Percentiles rank a stretch among this genome's conserved stretches.
Conservation (phyloP, 208 protist genomes). For the Crithidia sp. region DNA sequence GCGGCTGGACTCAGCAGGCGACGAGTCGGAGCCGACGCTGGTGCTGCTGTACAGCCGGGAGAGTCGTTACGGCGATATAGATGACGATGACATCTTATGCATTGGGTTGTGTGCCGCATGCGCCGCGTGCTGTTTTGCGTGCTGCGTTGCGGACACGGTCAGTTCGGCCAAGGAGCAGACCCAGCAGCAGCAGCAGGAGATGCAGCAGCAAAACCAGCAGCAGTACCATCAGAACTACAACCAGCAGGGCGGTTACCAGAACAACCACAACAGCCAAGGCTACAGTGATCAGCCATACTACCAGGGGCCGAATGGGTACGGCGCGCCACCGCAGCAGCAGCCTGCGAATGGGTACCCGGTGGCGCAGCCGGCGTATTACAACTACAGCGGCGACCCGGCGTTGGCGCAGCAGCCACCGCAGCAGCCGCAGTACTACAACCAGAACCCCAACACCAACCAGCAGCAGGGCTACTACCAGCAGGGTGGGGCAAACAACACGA, state of each 20-base stretch:
- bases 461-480: constrained; percentile 15
- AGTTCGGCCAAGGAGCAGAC: neutral
- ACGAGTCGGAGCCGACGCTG: constrained; percentile 11
- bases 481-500: neutral
- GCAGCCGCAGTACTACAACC: constrained; percentile 16
- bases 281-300: neutral
- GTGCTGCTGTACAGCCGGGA: constrained; percentile 26
- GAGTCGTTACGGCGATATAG: constrained; percentile 16
- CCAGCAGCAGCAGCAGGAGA: constrained; percentile 13
- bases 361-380: constrained; percentile 35
- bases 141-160: constrained; percentile 15
- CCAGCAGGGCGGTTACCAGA: constrained; percentile 4
- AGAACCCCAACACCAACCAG: neutral
- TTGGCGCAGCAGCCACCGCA: constrained; percentile 1
- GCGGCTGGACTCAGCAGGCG: constrained; percentile 1
- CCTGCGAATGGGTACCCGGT: constrained; percentile 14
- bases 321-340: constrained; percentile 25
- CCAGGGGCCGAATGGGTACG: constrained; percentile 14
- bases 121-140: constrained; percentile 20
- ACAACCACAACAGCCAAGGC: constrained; percentile 9
- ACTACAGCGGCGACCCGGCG: constrained; percentile 27
- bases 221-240: neutral
- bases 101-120: constrained; percentile 17
- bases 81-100: constrained; percentile 17
- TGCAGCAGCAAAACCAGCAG: constrained; percentile 14